Evolutionary conservation across 345 rosid genomes (phyloP).

Genomic region (Brassica juncea): DNA sequence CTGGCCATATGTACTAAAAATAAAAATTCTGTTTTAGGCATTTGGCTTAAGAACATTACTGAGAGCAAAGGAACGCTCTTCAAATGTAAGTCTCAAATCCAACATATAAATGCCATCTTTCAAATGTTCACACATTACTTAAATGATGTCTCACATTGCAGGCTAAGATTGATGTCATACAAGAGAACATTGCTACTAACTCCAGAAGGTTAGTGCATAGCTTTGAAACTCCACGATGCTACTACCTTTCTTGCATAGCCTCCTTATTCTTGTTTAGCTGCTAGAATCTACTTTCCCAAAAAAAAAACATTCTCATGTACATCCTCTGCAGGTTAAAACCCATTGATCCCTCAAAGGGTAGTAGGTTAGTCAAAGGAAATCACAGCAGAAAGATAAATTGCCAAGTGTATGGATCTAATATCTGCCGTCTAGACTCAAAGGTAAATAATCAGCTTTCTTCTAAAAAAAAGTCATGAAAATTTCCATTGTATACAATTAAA

Average conservation of each 20-base stretch:
- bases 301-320: background rate
- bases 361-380: conserved; percentile 18
- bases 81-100: conserved; percentile 21
- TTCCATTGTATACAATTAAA: background rate
- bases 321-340: conserved; percentile 22
- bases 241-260: background rate
- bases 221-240: conserved; percentile 16
- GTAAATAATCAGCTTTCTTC: conserved; percentile 4
- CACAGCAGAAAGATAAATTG: conserved; percentile 16
- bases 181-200: conserved; percentile 7
- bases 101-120: background rate
- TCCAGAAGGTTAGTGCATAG: conserved; percentile 31
- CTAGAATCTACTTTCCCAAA: background rate
- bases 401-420: conserved; percentile 22
- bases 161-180: conserved; percentile 13
- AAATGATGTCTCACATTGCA: conserved; percentile 20
- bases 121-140: background rate
- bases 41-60: conserved; percentile 29
- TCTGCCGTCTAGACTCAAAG: background rate
- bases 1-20: background rate
- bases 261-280: background rate
- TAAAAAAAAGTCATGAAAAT: background rate
- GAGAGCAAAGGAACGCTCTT: conserved; percentile 33
- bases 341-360: conserved; percentile 11
- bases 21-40: conserved; percentile 6